Evolutionary conservation across 2,329 filamentous ascomycete species (phyloP).

Genomic region (Ophiostoma montium): DNA sequence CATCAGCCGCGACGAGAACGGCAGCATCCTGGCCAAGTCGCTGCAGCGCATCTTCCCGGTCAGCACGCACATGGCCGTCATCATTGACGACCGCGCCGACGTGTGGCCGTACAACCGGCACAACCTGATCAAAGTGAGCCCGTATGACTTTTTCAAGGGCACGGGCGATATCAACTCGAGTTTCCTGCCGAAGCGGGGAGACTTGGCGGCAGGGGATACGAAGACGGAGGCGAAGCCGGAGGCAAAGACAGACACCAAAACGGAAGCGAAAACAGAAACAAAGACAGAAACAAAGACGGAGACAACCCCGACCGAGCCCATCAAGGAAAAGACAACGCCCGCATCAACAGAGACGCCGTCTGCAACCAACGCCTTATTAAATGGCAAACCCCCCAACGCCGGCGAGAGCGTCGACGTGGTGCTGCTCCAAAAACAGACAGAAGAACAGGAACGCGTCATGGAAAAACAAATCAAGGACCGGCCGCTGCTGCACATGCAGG

Average conservation of each 20-base stretch:
- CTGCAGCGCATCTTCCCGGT: constrained; percentile 86
- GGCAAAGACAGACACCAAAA: neutral
- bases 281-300: neutral
- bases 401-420: constrained; percentile 55
- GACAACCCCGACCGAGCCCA: neutral
- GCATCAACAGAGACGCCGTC: neutral
- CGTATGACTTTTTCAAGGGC: constrained; percentile 95
- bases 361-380: too few relatives aligned
- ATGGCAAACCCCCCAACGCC: constrained; percentile 33
- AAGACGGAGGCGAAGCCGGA: too few relatives aligned
- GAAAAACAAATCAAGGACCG: constrained; percentile 81
- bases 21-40: constrained; percentile 80
- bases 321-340: constrained; percentile 3
- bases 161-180: constrained; percentile 98
- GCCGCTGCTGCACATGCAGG: constrained; percentile 82
- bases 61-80: constrained; percentile 97
- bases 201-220: too few relatives aligned
- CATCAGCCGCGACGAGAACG: constrained; percentile 93
- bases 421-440: constrained; percentile 58
- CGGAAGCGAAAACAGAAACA: constrained; percentile 1
- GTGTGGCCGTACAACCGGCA: constrained; percentile 85
- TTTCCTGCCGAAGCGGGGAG: constrained; percentile 69
- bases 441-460: constrained; percentile 75
- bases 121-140: constrained; percentile 86
- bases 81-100: constrained; percentile 93